phyloP scores from a whole-genome alignment of 2,329 filamentous ascomycete genomes.

The Capronia americana region DNA sequence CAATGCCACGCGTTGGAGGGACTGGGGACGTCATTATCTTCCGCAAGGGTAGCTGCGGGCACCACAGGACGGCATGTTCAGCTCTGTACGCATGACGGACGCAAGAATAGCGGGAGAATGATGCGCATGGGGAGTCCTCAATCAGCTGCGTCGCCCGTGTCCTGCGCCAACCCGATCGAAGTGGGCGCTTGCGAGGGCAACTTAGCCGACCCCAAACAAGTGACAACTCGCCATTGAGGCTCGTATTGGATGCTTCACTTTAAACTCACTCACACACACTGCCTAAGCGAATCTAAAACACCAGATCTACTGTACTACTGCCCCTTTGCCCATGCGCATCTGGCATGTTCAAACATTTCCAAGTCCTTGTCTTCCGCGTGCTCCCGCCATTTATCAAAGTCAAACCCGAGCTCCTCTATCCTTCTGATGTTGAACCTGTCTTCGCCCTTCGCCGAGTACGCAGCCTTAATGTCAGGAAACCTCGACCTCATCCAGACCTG shows the following conservation, averaged over 20 bases:
- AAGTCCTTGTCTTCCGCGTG: slow-evolving; percentile 25
- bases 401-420: slow-evolving; percentile 75
- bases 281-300: not conserved
- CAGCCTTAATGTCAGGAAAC: slow-evolving; percentile 72
- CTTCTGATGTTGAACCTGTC: slow-evolving; percentile 62
- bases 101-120: too few species aligned
- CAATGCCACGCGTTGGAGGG: slow-evolving; percentile 11
- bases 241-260: too few species aligned
- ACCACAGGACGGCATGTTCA: slow-evolving; percentile 30
- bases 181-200: not conserved
- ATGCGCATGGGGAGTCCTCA: not conserved
- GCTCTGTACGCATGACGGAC: slow-evolving; percentile 19
- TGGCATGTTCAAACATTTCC: slow-evolving; percentile 25
- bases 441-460: slow-evolving; percentile 71
- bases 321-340: slow-evolving; percentile 12
- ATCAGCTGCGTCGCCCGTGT: slow-evolving; percentile 13
- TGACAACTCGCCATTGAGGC: too few species aligned
- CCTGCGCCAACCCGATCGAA: not conserved
- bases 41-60: slow-evolving; percentile 9
- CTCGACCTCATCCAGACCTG: slow-evolving; percentile 74
- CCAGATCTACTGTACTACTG: too few species aligned
- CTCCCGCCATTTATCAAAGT: slow-evolving; percentile 54
- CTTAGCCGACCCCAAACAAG: slow-evolving; percentile 21
- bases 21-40: slow-evolving; percentile 35
- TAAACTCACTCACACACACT: too few species aligned